These are phyloP conservation scores for Stentor roeselii DNA, from an alignment of 73 alveolate genomes.

Conservation along the genomic window DNA sequence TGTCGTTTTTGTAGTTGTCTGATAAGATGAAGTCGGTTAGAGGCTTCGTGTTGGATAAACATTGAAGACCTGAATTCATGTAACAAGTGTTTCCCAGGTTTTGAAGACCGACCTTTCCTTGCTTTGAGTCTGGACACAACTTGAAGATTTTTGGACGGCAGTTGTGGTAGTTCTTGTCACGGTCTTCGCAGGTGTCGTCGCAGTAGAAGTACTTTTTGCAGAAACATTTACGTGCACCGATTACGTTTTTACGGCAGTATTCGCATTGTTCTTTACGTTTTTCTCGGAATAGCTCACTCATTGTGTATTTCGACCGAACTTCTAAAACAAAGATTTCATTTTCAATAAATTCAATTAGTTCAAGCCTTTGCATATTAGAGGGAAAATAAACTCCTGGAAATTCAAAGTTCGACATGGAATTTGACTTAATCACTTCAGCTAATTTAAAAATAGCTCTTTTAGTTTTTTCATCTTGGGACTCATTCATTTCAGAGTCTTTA, in stretches of 20 bases:
- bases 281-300: not conserved
- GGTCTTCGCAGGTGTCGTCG: not conserved
- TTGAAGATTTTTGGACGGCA: not conserved
- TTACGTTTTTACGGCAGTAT: not conserved
- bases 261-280: not conserved
- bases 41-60: conserved; percentile 23
- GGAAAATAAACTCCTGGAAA: not conserved
- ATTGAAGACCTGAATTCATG: conserved; percentile 35
- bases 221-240: not conserved
- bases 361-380: not conserved
- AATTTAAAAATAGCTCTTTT: too few relatives aligned
- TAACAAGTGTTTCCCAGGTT: conserved; percentile 91
- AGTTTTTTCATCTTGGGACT: too few relatives aligned
- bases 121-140: conserved; percentile 20
- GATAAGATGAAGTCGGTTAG: conserved; percentile 2
- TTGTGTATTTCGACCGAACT: not conserved
- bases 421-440: not conserved
- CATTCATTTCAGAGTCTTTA: not conserved
- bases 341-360: not conserved
- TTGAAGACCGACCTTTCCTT: conserved; percentile 70
- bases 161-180: not conserved
- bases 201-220: conserved; percentile 1
- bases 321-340: not conserved
- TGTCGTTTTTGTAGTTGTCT: conserved; percentile 47
- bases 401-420: not conserved